Conservation (phyloP, 2,329 filamentous ascomycete species). For the Rhytidhysteron rufulum region DNA sequence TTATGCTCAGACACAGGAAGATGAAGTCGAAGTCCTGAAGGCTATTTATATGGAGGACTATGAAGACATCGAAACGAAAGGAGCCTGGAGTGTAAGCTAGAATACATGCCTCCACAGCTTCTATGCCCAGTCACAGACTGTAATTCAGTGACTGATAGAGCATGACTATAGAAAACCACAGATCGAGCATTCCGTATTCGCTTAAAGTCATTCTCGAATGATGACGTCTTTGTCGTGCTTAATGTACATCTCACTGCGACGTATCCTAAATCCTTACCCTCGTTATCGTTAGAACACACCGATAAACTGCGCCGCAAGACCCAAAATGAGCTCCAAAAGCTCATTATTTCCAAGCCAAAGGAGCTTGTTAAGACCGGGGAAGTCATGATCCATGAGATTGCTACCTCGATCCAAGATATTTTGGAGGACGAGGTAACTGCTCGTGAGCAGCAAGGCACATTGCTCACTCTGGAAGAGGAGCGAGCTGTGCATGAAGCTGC, state of each 20-base stretch:
- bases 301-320: constrained; percentile 66
- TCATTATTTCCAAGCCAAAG: constrained; percentile 67
- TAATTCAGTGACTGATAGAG: no score
- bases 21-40: constrained; percentile 80
- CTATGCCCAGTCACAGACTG: no score
- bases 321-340: constrained; percentile 64
- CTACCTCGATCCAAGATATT: constrained; percentile 60
- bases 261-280: constrained; percentile 79
- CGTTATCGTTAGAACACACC: constrained; percentile 64
- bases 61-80: constrained; percentile 64
- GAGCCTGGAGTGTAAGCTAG: constrained; percentile 76
- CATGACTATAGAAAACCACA: constrained; percentile 62
- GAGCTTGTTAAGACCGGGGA: constrained; percentile 58
- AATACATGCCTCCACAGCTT: no score
- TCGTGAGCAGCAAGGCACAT: constrained; percentile 67
- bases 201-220: constrained; percentile 69
- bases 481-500: constrained; percentile 76
- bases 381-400: constrained; percentile 63
- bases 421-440: constrained; percentile 82
- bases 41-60: constrained; percentile 92
- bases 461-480: constrained; percentile 87
- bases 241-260: constrained; percentile 80
- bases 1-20: constrained; percentile 80
- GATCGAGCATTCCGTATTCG: constrained; percentile 78
- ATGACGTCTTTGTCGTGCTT: constrained; percentile 68